Conservation (phyloP, 1,284 basidiomycete genomes). For the Puccinia sorghi region DNA sequence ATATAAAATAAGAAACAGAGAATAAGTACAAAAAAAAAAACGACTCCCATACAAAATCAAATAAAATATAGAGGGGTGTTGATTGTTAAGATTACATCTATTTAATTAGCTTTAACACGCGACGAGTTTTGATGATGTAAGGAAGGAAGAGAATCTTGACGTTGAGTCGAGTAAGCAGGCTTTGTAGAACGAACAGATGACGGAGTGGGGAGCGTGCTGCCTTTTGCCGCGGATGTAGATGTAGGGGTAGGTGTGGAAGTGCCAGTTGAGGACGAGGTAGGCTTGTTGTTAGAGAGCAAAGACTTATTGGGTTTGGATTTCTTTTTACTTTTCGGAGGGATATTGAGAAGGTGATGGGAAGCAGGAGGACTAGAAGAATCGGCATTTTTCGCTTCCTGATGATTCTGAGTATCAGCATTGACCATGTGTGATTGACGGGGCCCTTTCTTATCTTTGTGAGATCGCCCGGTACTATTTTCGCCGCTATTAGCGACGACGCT, state of each 20-base stretch:
- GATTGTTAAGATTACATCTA: too few relatives aligned
- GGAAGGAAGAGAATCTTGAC: neutral
- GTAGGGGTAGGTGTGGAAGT: neutral
- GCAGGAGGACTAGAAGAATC: neutral
- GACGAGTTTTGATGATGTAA: constrained; percentile 22
- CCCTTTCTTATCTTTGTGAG: neutral
- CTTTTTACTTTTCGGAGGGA: constrained; percentile 7
- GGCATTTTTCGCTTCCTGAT: neutral
- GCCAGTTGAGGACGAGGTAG: neutral
- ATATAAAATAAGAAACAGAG: too few relatives aligned
- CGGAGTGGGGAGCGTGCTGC: neutral
- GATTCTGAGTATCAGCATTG: neutral
- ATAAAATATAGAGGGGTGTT: too few relatives aligned
- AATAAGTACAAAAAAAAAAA: too few relatives aligned
- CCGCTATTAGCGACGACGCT: neutral
- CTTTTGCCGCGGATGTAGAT: too few relatives aligned
- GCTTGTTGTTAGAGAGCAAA: neutral
- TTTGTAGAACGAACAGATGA: constrained; percentile 7
- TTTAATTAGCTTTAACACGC: constrained; percentile 14
- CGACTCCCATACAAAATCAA: too few relatives aligned
- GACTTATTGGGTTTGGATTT: constrained; percentile 4
- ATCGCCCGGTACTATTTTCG: neutral
- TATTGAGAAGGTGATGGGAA: neutral
- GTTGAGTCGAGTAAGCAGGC: neutral
- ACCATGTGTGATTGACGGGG: neutral